These are phyloP conservation scores for Microcyclospora pomicola DNA, from an alignment of 2,329 filamentous ascomycete species.

Conservation along the genomic window DNA sequence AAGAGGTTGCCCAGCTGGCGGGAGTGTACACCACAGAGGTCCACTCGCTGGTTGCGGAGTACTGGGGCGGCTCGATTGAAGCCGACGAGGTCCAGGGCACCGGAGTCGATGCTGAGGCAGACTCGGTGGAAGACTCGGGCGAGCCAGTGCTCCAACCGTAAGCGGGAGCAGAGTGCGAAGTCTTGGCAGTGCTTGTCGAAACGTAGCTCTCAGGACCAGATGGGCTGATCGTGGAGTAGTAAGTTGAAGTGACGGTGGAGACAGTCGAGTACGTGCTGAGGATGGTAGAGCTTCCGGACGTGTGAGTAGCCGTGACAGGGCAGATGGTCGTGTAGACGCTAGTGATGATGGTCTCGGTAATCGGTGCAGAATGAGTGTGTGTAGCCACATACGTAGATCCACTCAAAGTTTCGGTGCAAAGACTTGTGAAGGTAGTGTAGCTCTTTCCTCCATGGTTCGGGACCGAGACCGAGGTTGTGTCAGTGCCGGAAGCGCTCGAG, in stretches of 20 bases:
- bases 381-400: conserved; percentile 1
- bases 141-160: background rate
- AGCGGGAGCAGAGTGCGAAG: background rate
- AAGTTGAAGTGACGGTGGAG: conserved; percentile 6
- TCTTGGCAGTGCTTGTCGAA: background rate
- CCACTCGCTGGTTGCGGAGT: background rate
- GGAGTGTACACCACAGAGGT: background rate
- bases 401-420: conserved; percentile 1
- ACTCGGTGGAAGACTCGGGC: no score
- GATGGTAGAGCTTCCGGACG: conserved; percentile 1
- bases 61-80: background rate
- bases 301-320: conserved; percentile 2
- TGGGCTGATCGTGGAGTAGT: conserved; percentile 1
- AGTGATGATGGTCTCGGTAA: background rate
- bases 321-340: conserved; percentile 8
- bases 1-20: background rate
- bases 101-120: background rate
- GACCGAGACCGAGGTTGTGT: no score
- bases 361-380: background rate
- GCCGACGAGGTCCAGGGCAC: background rate
- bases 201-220: background rate
- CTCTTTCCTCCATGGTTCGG: no score
- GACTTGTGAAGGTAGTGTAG: conserved; percentile 2
- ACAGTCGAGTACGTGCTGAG: conserved; percentile 6
- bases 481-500: no score